These are phyloP conservation scores for Fusarium duplospermum DNA, from an alignment of 2,329 filamentous ascomycete genomes.

Conservation along the genomic window DNA sequence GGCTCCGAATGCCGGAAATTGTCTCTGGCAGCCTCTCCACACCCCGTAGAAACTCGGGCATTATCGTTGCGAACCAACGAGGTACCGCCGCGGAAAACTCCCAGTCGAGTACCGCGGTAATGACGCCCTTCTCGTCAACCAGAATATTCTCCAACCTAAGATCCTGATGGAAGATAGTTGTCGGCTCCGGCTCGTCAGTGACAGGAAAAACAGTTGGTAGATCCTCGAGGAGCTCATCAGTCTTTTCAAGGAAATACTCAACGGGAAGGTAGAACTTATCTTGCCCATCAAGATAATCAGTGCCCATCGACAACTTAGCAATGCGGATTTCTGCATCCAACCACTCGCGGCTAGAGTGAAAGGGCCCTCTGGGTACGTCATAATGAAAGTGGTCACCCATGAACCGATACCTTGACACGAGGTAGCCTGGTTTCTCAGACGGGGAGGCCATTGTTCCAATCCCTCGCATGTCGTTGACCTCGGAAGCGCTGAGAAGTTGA, in stretches of 20 bases:
- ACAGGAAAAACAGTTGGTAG: not conserved
- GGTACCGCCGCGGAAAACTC: conserved; percentile 56
- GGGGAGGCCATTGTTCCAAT: conserved; percentile 22
- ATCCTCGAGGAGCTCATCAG: not conserved
- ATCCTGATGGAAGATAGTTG: conserved; percentile 51
- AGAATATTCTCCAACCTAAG: conserved; percentile 54
- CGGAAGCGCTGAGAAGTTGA: conserved; percentile 35
- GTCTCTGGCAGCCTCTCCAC: conserved; percentile 36
- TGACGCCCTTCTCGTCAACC: conserved; percentile 49
- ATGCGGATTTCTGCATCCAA: conserved; percentile 26
- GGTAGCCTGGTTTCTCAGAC: conserved; percentile 26
- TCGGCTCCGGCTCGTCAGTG: not conserved
- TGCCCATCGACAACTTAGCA: not conserved
- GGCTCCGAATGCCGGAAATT: conserved; percentile 37
- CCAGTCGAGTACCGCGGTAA: conserved; percentile 57
- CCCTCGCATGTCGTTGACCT: conserved; percentile 38
- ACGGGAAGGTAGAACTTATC: too few species aligned
- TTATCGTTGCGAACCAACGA: conserved; percentile 50
- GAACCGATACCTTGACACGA: conserved; percentile 52
- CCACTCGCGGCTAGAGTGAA: conserved; percentile 51
- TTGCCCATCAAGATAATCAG: not conserved
- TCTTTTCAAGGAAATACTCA: too few species aligned
- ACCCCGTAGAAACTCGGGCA: conserved; percentile 50
- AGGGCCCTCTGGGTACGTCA: conserved; percentile 50
- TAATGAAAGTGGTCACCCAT: conserved; percentile 45